Evolutionary conservation across 345 rosid species (phyloP), one percentile per base, ranked within the genome.

Genomic region (Firmiana major): DNA sequence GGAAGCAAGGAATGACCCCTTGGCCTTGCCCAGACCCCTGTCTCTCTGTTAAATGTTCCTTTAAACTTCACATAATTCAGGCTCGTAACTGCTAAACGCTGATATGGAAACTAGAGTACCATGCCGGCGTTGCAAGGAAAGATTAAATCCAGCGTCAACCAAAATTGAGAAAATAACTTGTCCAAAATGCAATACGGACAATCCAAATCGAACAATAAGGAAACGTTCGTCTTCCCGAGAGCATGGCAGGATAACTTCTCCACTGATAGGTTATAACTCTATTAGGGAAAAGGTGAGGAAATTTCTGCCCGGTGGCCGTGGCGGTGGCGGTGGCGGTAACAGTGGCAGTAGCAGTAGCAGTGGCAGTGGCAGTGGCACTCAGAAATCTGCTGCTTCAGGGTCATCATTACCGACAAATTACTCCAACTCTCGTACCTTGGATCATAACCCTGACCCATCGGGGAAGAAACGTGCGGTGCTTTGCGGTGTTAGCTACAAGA

Each of bases 401-500:
- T 26, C 38, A 22, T 19, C 67, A 7, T 24, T 3, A 3, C 34
- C 22, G 8, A 8, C 15, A 28, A 58, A 9, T 26, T 3, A 15
- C 43, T 2, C 60, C 2, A 71, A 17, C 3, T 0, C 0, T 17
- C 51, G 74, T 17, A 45, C 26, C 51, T 31, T 71, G 60, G 74
- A 71, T 31, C 3, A 31, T 21, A 45, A 10, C 4, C 0, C 21
- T 0, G 21, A 54, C 13, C 11, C 5, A n/a, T 15, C 63, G n/a
- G 71, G 70, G 0, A 58, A 60, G 48, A 87, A 89, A 81, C 85
- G 93, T 5, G 90, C 90, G 8, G 74, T 89, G 63, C 85, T 89
- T 34, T 77, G 85, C 46, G 90, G 90, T n/a, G 85, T 89, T 19
- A 84, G 77, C 65, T 89, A 89, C 78, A 77, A 81, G 72, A 75